phyloP scores from a whole-genome alignment of 352 stramenopile species.

The Phytophthora palmivora region DNA sequence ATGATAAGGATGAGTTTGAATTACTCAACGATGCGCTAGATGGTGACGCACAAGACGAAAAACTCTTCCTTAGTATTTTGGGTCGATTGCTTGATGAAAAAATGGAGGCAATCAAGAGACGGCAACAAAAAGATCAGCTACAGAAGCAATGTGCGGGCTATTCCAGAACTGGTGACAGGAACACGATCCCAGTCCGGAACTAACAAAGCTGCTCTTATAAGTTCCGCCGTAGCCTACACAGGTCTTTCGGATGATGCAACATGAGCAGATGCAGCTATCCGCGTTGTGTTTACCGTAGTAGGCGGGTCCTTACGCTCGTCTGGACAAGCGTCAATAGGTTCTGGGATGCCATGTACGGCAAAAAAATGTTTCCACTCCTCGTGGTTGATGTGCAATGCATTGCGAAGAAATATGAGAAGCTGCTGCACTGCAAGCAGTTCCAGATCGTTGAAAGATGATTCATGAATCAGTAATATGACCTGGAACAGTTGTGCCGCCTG shows the following conservation, averaged over 20 bases:
- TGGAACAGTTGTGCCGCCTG: constrained; percentile 45
- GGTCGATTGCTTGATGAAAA: constrained; percentile 72
- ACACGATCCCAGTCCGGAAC: constrained; percentile 14
- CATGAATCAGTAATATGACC: constrained; percentile 53
- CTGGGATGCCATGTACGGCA: constrained; percentile 32
- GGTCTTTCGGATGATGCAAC: constrained; percentile 23
- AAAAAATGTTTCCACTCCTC: constrained; percentile 63
- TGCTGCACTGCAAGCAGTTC: constrained; percentile 51
- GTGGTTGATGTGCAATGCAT: constrained; percentile 36
- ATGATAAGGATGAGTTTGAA: constrained; percentile 83
- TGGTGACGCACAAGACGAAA: constrained; percentile 68
- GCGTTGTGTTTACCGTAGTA: constrained; percentile 13
- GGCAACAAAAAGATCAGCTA: constrained; percentile 33
- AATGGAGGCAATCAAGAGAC: constrained; percentile 44
- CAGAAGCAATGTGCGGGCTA: constrained; percentile 16
- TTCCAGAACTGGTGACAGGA: constrained; percentile 12
- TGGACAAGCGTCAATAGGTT: constrained; percentile 31
- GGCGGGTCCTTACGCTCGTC: constrained; percentile 24
- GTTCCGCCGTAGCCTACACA: no score
- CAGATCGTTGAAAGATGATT: no score
- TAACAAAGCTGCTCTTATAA: no score
- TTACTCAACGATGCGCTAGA: constrained; percentile 72
- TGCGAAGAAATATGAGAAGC: constrained; percentile 55
- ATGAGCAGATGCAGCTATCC: constrained; percentile 8
- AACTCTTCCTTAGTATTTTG: constrained; percentile 75